Evolutionary conservation across 108 stramenopile species (phyloP).

Genomic region (Licmophora abbreviata): DNA sequence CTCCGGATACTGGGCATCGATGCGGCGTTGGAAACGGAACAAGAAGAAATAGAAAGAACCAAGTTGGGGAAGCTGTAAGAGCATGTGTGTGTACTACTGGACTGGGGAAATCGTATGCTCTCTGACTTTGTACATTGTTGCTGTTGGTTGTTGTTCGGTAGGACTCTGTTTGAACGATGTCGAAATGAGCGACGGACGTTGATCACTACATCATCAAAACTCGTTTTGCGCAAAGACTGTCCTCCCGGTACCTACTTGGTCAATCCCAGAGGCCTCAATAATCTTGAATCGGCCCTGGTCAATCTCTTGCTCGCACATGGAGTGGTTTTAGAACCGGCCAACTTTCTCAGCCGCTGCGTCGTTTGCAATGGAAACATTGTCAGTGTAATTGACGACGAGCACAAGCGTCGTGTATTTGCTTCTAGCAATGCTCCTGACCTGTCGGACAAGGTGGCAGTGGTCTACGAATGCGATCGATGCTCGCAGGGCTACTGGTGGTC

Average conservation of each 20-base stretch:
- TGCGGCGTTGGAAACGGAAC: conserved; percentile 72
- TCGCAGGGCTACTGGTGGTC: conserved; percentile 84
- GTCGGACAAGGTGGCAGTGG: conserved; percentile 28
- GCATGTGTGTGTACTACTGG: not conserved
- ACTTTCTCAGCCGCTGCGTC: conserved; percentile 72
- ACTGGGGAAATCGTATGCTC: not conserved
- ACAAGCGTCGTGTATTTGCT: conserved; percentile 48
- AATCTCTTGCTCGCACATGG: conserved; percentile 71
- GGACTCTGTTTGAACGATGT: conserved; percentile 67
- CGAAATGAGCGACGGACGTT: conserved; percentile 59
- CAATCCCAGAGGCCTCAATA: conserved; percentile 39
- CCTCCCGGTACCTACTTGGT: conserved; percentile 74
- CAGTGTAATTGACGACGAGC: conserved; percentile 34
- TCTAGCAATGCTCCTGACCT: conserved; percentile 42
- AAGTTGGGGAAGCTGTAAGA: conserved; percentile 49
- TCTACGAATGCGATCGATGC: conserved; percentile 68
- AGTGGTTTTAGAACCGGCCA: conserved; percentile 43
- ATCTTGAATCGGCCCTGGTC: conserved; percentile 61
- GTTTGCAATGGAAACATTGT: conserved; percentile 80
- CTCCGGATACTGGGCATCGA: conserved; percentile 79
- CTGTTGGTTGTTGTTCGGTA: conserved; percentile 1
- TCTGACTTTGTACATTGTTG: not conserved
- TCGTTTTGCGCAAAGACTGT: conserved; percentile 70
- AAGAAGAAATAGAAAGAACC: conserved; percentile 68
- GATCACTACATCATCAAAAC: conserved; percentile 74